Evolutionary conservation across 2,329 filamentous ascomycete species (phyloP), one percentile per base, ranked within the genome.

Genomic region (Aureobasidium sp.): DNA sequence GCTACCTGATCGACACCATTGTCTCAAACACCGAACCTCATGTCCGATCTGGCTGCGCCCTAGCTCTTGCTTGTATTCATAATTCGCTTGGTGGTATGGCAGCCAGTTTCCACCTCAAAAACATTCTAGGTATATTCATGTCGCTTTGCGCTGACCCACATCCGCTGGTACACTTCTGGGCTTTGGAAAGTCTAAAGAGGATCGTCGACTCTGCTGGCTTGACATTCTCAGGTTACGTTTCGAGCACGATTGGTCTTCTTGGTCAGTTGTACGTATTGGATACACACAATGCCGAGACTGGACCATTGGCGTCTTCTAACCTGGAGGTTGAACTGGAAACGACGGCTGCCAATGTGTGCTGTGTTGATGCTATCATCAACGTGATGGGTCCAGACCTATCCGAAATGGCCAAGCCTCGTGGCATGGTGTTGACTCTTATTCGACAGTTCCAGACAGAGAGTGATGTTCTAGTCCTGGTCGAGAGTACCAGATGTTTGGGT

Each of bases 71-170:
- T 9, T 89, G 88, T 62, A 97, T 99, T 57, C 92, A 99, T 75
- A 89, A 91, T 20, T 91, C 96, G 73, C 89, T 99, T 37, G 95
- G 94, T 62, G 93, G 94, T 62, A 97, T 99, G 92, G 94, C 94
- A 59, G 94, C 94, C 61, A 91, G 92, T 3, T 91, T 94, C 69
- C 94, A 99, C 72, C 81, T 99, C 56, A 97, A 97, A 78, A 97
- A 91, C 1, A 97, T 99, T 55, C 83, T 97, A n/a, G 89, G 93
- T 20, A 95, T 99, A 42, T 79, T 99, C n/a, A 96, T 97, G 89
- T 97, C 94, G 8, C 82, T 99, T 11, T 93, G 91, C 73, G 96
- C 92, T 68, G 94, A 99, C 70, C 90, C 93, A 22, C 94, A 99
- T 72, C 92, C 94, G 0, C 87, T 90, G 0, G 94, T 99, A 9